Percentiles rank a stretch among this genome's conserved stretches.
These are phyloP conservation scores for Coemansia sp. DNA, from an alignment of 192 early-diverging fungal species.

Conservation along the genomic window DNA sequence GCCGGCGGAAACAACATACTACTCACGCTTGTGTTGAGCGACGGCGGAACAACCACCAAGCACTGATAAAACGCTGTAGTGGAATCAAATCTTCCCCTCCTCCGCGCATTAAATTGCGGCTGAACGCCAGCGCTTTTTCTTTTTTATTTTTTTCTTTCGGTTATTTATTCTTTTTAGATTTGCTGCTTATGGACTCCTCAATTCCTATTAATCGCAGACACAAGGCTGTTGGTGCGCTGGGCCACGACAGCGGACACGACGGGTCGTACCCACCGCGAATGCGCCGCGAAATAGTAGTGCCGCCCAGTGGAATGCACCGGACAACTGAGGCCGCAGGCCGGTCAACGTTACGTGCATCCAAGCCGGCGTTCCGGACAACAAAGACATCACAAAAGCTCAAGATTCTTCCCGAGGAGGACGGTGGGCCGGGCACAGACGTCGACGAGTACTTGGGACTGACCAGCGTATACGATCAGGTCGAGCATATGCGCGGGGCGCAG, in stretches of 20 bases:
- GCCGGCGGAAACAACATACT: background rate
- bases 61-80: conserved; percentile 49
- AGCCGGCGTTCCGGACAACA: conserved; percentile 81
- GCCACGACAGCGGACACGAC: conserved; percentile 24
- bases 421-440: conserved; percentile 38
- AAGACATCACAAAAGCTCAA: conserved; percentile 92
- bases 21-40: conserved; percentile 16
- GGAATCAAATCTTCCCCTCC: background rate
- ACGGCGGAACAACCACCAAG: conserved; percentile 39
- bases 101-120: background rate
- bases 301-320: conserved; percentile 49
- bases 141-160: background rate
- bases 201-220: conserved; percentile 34
- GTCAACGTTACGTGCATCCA: conserved; percentile 35
- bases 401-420: conserved; percentile 77
- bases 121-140: background rate
- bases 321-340: conserved; percentile 29
- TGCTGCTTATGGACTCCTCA: conserved; percentile 6
- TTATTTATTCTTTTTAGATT: background rate
- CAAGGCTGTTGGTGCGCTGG: conserved; percentile 13
- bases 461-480: conserved; percentile 69
- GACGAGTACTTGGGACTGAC: conserved; percentile 58
- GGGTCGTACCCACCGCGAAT: conserved; percentile 52
- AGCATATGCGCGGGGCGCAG: conserved; percentile 60
- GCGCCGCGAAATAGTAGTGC: conserved; percentile 53